Evolutionary conservation across 768 basidiomycete species (phyloP), one percentile per base, ranked within the genome.

Genomic region (Termitomyces eurrhizus): DNA sequence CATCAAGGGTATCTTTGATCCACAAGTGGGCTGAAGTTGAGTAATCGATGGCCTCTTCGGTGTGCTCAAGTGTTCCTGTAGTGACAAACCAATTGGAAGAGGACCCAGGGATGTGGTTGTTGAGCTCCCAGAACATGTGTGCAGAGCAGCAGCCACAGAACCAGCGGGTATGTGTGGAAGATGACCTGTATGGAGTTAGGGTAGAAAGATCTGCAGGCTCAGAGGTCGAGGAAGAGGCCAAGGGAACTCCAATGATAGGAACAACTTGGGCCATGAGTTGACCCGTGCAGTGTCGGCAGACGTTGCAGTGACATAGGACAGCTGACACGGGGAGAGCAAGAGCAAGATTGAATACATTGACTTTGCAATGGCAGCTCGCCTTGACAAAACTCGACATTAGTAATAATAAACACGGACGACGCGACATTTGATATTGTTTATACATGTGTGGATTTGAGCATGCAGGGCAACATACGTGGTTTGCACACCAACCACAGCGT

Each of bases 271-370:
- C 61, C 35, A 61, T 59, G 26, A 72, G 58, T 50, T 67, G 64
- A 14, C 73, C 73, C 3, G 67, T 71, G 33, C 53, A 64, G 46
- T 73, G 73, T 7, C 72, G 61, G 60, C 73, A 74, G 33, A 64
- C 51, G 50, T 65, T 68, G 62, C 73, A 74, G 54, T 74, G 69
- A 59, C 73, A 74, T 4, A 72, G 57, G 53, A 64, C 58, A 45
- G 36, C 64, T 16, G 26, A 8, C 14, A 67, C 60, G 1, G 72
- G 71, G 1, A 72, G 61, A 21, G 64, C 60, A 48, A 72, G 67
- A 2, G 65, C 62, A 32, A 71, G 55, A 12, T 58, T 56, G 52
- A 71, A 69, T 7, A 45, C 50, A 39, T 69, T 70, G 49, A 65
- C 62, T 2, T 65, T 59, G 52, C 72, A 73, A 16, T 69, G 68